Base-by-base conservation (phyloP, 495 filamentous ascomycete genomes). In the Lasiosphaeria hispida region DNA sequence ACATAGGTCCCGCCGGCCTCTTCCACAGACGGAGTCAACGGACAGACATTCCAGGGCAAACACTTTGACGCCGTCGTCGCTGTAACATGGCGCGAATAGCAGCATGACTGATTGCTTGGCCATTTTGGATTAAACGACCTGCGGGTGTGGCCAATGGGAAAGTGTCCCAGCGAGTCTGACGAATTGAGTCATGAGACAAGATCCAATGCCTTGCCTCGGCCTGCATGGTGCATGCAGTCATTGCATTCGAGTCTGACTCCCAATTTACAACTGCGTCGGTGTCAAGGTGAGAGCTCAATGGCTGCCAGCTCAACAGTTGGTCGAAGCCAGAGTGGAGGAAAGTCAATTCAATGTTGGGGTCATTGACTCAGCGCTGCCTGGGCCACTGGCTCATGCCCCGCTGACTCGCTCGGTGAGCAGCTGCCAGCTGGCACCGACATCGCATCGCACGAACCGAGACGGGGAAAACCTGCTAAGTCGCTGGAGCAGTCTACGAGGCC, bases 121-220 rank as follows among this genome's bases (percentile, higher is more conserved):
- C 5, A 30, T 30, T 30, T 30, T 2, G 2, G 23, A 30, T 49
- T 37, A 49, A 49, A 34, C 33, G 33, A 30, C 36, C 43, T 30
- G 15, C 19, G 41, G 8, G 17, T 10, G 37, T 6, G 35, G 34
- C 54, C 59, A 61, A 61, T 61, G 23, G 17, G 38, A 11, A 6
- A 9, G 4, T 11, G 2, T 40, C 7, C 35, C 23, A 47, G 34
- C 17, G 8, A 1, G 7, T 38, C 34, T 52, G 49, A 48, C 37
- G 55, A 57, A 52, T 61, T 37, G 62, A 64, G 58, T 55, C 62
- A 58, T 55, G 47, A 55, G 36, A 42, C n/a, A 47, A 17, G 44
- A 48, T 45, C 54, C 43, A 47, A 34, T 49, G 43, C 54, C 40
- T 51, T 42, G 62, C 35, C 30, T 50, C 43, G 60, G 39, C 50